Conservation (phyloP, 257 asterid species). For the Solanum neorickii region DNA sequence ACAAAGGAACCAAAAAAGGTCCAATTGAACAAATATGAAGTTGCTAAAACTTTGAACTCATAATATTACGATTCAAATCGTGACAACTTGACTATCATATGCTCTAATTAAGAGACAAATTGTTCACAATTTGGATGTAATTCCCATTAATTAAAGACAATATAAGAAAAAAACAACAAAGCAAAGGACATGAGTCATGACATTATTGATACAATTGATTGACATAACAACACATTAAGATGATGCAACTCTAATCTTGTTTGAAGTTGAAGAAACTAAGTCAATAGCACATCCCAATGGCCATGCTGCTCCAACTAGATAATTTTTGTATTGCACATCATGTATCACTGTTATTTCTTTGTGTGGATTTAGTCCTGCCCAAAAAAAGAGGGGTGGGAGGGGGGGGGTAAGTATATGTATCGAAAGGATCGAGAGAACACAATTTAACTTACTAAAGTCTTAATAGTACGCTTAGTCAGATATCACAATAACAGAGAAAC, state of each 20-base stretch:
- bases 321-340: conserved; percentile 19
- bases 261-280: conserved; percentile 16
- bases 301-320: conserved; percentile 37
- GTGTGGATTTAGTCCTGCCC: conserved; percentile 15
- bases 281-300: conserved; percentile 52
- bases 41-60: too few relatives aligned
- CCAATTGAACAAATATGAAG: too few relatives aligned
- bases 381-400: not conserved
- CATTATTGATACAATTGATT: not conserved
- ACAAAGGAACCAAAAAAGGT: too few relatives aligned
- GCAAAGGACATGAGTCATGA: not conserved
- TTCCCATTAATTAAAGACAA: not conserved
- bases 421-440: rapidly evolving
- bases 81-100: too few relatives aligned
- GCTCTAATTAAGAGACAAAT: not conserved
- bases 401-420: not conserved
- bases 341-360: conserved; percentile 18
- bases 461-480: not conserved
- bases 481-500: not conserved
- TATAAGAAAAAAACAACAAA: not conserved
- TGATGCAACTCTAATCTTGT: not conserved
- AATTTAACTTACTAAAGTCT: not conserved
- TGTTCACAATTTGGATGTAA: not conserved
- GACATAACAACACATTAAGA: not conserved
- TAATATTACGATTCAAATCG: too few relatives aligned